Conservation (phyloP, 148 eudicot species). For the Camellia lanceoleosa region DNA sequence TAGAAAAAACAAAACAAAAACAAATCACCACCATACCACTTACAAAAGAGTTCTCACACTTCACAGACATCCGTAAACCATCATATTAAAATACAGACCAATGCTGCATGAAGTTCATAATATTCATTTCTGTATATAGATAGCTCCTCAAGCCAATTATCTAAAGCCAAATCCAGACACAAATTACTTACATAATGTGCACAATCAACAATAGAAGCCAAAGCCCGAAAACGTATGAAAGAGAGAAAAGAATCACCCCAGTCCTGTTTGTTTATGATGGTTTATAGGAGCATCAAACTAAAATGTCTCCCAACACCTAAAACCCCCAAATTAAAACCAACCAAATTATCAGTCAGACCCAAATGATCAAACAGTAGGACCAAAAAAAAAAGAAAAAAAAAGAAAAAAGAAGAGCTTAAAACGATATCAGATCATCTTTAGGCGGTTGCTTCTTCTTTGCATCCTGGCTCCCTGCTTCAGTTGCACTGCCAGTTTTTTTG, state of each 20-base stretch:
- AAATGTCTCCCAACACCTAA: neutral
- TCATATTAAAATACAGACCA: neutral
- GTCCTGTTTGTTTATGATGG: constrained; percentile 12
- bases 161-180: constrained; percentile 7
- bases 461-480: constrained; percentile 41
- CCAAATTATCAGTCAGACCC: neutral
- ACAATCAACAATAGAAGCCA: neutral
- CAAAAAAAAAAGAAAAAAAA: no score
- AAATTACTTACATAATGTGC: constrained; percentile 2
- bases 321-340: neutral
- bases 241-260: neutral
- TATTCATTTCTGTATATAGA: constrained; percentile 4
- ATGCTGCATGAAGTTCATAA: neutral
- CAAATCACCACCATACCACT: neutral
- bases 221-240: neutral
- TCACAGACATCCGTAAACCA: neutral
- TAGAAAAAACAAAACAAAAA: neutral
- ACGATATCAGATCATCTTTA: constrained; percentile 77
- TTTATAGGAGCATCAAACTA: constrained; percentile 1
- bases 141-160: neutral
- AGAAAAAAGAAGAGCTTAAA: constrained; percentile 24
- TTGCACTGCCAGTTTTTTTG: constrained; percentile 51
- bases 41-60: no score
- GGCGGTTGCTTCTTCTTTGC: constrained; percentile 49
- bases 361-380: no score